Evolutionary conservation across 148 eudicot genomes (phyloP), one percentile per base, ranked within the genome.

Genomic region (Spergularia bocconei): DNA sequence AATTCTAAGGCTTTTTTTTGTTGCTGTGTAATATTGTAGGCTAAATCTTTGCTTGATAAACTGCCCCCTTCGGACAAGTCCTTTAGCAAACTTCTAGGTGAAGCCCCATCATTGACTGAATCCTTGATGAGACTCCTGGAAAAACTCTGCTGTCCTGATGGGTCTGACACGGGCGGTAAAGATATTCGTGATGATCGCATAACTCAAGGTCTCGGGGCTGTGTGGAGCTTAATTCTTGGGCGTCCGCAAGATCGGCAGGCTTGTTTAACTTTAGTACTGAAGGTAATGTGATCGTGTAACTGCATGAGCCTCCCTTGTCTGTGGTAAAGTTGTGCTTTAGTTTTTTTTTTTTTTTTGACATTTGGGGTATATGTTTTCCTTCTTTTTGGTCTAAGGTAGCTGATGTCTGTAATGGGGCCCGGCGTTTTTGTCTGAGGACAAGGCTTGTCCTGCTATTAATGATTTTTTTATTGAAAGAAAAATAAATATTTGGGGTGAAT

Each of bases 161-260:
- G 79, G 38, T 71, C 62, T 72, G 79, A 83, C 71, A 73, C 52
- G 39, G 73, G 64, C 13, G 88, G 83, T 67, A 86, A 82, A 79
- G 92, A 87, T 81, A 77, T 60, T 39, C 86, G 89, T 77, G 98
- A 90, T 67, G 99, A 92, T 84, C 96, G 93, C 80, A 88, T 95
- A 75, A 90, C 92, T 80, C 99, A 95, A 87, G 97, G 97, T 71
- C 96, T 95, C 74, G 97, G 97, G 75, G 90, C 90, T 53, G 87
- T 88, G 54, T 95, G 99, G 99, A 87, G 91, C 88, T 85, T 92
- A 83, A 88, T 95, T 84, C 68, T 92, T 78, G 92, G 92, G 20
- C 96, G 97, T 50, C 99, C 97, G 23, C 80, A 63, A 48, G 79
- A 82, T 81, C 87, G 97, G 20, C 83, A 88, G 67, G 87, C 96